A percentile compares a stretch with the other conserved stretches of the same genome.
Conservation (phyloP, 148 eudicot species). For the Fallopia convolvulus region DNA sequence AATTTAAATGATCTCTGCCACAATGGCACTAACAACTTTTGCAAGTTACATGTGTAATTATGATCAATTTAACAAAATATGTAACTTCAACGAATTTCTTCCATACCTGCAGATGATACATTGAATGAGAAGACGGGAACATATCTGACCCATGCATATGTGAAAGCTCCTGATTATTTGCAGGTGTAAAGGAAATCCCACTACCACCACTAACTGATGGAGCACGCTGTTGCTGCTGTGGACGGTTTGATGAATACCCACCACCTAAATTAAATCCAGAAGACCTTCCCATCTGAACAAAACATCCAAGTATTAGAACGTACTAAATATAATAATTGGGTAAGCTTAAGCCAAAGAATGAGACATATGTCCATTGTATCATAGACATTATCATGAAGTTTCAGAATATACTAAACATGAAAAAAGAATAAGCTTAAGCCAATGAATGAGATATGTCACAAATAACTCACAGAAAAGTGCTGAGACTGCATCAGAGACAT, state of each 20-base stretch:
- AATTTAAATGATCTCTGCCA: neutral
- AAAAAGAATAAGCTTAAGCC: neutral
- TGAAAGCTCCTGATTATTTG: slow-evolving; percentile 37
- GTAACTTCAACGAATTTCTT: neutral
- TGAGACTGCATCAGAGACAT: slow-evolving; percentile 49
- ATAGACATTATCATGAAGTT: too few species aligned
- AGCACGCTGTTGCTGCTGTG: slow-evolving; percentile 47
- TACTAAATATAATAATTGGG: too few species aligned
- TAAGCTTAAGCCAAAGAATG: too few species aligned
- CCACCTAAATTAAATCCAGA: slow-evolving; percentile 46
- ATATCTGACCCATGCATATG: slow-evolving; percentile 47
- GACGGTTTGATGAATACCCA: slow-evolving; percentile 38
- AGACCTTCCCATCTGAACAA: slow-evolving; percentile 52
- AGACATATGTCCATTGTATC: too few species aligned
- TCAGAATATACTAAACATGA: neutral
- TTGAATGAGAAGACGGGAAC: slow-evolving; percentile 19
- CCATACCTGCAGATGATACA: slow-evolving; percentile 26
- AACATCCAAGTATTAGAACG: neutral
- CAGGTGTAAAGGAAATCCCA: slow-evolving; percentile 32
- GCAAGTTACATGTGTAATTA: neutral
- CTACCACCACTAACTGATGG: slow-evolving; percentile 38
- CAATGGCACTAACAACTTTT: neutral
- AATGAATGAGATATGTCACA: neutral
- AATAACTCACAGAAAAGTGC: slow-evolving; percentile 46
- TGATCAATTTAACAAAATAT: neutral